Evolutionary conservation across 2,329 filamentous ascomycete species (phyloP), one percentile per base, ranked within the genome.

Genomic region (Trichophyton verrucosum): DNA sequence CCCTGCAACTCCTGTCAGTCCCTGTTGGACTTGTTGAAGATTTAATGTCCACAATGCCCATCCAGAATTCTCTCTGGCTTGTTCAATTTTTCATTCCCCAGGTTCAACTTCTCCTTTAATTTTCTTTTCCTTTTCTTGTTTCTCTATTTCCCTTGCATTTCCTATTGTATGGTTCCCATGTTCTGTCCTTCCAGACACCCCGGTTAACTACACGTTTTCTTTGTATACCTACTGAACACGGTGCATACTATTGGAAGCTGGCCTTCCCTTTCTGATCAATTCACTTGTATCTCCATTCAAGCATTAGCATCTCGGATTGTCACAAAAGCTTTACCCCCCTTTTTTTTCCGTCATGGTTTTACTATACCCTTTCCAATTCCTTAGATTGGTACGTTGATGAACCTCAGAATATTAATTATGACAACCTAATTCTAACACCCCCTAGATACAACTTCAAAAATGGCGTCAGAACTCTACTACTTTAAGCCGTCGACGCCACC

Each of bases 401-500:
- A 6, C 49, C 49, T 55, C 49, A 11, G 9, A 36, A 27, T 27
- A 20, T 59, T 42, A 56, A 15, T 8, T 59, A 59, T 44, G 7
- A 9, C 27, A 33, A 30, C n/a, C 30, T 20, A 36, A 36, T 20
- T 36, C 49, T 55, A 55, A 55, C 49, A 20, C n/a, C 6, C 17
- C 3, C 33, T 33, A 36, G 30, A 59, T n/a, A 17, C 9, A 20
- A 15, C 11, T 13, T 36, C 17, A 27, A 33, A 30, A 13, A 63
- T 63, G 61, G 59, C 74, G 66, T 66, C 74, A 61, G 70, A 73
- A 64, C 71, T 73, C 62, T 72, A 74, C 63, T 74, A 70, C 65
- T 77, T 75, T 65, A 72, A 72, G 65, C 76, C 76, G 58, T 71
- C 70, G 30, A 79, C 77, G 57, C 77, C 77, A 62, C 76, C 77